A percentile compares a stretch with the other conserved stretches of the same genome.
phyloP scores from a whole-genome alignment of 345 rosid genomes.

The Syzygium aromaticum region DNA sequence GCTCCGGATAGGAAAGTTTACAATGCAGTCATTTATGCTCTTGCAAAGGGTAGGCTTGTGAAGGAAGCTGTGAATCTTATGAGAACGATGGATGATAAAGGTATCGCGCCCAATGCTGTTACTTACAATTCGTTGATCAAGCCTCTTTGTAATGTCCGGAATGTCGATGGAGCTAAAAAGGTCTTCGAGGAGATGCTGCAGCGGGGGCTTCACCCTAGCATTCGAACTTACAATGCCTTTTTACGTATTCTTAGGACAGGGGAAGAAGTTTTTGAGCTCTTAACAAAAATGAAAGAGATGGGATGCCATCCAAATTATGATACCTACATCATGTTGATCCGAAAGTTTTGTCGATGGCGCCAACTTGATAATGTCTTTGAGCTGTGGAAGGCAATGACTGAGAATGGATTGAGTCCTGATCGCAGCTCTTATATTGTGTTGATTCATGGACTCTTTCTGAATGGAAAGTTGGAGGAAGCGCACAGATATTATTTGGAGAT shows the following conservation, averaged over 20 bases:
- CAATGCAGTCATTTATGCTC: conserved; percentile 72
- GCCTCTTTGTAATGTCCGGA: conserved; percentile 65
- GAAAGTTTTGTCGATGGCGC: conserved; percentile 83
- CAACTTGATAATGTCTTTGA: conserved; percentile 55
- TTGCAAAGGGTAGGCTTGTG: conserved; percentile 66
- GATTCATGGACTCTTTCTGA: conserved; percentile 85
- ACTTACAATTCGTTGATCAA: conserved; percentile 79
- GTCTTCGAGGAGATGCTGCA: conserved; percentile 64
- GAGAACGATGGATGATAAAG: conserved; percentile 72
- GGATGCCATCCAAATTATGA: conserved; percentile 68
- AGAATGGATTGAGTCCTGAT: conserved; percentile 59
- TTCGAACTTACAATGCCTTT: conserved; percentile 75
- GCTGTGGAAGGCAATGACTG: conserved; percentile 78
- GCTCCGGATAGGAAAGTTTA: conserved; percentile 84
- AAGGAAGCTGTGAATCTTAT: conserved; percentile 57
- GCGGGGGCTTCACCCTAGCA: conserved; percentile 39
- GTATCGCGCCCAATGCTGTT: conserved; percentile 48
- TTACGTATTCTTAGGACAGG: conserved; percentile 46
- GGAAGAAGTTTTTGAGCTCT: conserved; percentile 65
- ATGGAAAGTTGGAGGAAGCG: conserved; percentile 76
- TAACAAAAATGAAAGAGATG: conserved; percentile 60
- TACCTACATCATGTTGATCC: conserved; percentile 75
- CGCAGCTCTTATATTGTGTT: conserved; percentile 73
- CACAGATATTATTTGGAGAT: conserved; percentile 61
- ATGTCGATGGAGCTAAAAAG: conserved; percentile 48